A percentile compares a stretch with the other conserved stretches of the same genome.
phyloP scores from a whole-genome alignment of 2,329 filamentous ascomycete genomes.

The Fusarium mangiferae region DNA sequence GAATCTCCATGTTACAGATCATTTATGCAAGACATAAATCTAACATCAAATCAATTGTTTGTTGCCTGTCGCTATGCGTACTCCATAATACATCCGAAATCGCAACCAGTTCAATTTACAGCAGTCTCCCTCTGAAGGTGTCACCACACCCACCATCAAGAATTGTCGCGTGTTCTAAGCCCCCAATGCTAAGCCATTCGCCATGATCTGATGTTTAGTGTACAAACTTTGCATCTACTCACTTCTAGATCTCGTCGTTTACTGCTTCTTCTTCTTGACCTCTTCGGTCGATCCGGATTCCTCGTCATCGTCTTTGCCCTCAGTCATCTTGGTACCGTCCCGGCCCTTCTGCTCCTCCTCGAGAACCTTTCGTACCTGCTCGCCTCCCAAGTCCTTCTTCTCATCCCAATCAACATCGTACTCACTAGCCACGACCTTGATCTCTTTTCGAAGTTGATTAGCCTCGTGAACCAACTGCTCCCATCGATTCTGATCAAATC shows the following conservation, averaged over 20 bases:
- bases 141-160: conserved; percentile 15
- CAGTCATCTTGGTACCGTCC: conserved; percentile 50
- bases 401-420: conserved; percentile 95
- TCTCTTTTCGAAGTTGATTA: conserved; percentile 80
- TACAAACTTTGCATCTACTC: neutral
- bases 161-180: conserved; percentile 2
- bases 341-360: conserved; percentile 61
- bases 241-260: neutral
- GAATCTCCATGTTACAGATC: neutral
- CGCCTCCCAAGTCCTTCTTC: conserved; percentile 75
- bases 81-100: conserved; percentile 1
- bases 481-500: conserved; percentile 82
- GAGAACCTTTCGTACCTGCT: conserved; percentile 68
- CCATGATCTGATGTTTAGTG: conserved; percentile 31
- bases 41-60: conserved; percentile 6
- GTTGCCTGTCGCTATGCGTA: conserved; percentile 25
- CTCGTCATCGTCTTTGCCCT: conserved; percentile 50
- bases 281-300: conserved; percentile 33
- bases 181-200: conserved; percentile 6
- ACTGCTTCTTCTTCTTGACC: conserved; percentile 42
- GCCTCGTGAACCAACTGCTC: conserved; percentile 82
- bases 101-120: conserved; percentile 2
- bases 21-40: neutral
- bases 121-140: neutral
- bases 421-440: conserved; percentile 82